Conservation (phyloP, 2,329 filamentous ascomycete genomes). For the Trichoderma atrobrunneum region DNA sequence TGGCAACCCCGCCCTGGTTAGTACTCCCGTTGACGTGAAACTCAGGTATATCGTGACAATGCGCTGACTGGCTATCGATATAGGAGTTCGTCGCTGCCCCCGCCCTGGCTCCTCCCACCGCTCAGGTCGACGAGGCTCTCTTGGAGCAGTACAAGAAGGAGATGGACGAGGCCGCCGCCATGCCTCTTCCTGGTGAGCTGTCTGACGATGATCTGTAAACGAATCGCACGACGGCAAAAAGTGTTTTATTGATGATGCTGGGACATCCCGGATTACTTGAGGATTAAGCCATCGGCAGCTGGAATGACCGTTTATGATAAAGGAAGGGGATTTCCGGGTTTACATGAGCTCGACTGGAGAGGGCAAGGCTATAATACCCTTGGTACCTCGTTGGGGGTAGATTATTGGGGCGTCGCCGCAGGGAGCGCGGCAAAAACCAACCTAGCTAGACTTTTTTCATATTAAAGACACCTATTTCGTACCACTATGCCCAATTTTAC, state of each 20-base stretch:
- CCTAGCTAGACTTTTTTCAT: constrained; percentile 38
- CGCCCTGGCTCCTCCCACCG: constrained; percentile 90
- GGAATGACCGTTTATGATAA: constrained; percentile 41
- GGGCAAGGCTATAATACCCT: constrained; percentile 32
- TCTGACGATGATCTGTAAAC: constrained; percentile 68
- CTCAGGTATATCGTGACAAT: not conserved
- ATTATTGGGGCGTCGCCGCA: constrained; percentile 34
- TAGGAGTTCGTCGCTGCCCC: constrained; percentile 96
- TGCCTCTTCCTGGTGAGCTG: constrained; percentile 93
- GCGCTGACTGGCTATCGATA: not conserved
- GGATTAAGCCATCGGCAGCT: constrained; percentile 25
- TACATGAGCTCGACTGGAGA: constrained; percentile 38
- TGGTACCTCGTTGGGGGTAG: constrained; percentile 32
- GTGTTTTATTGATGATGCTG: constrained; percentile 22
- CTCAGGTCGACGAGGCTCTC: constrained; percentile 79
- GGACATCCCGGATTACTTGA: constrained; percentile 12
- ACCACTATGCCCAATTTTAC: constrained; percentile 14
- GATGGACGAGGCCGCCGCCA: constrained; percentile 74
- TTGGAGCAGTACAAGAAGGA: constrained; percentile 82
- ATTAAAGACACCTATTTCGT: constrained; percentile 26
- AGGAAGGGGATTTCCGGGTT: constrained; percentile 33
- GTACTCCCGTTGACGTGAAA: not conserved
- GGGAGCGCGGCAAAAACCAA: constrained; percentile 27
- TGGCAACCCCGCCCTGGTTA: constrained; percentile 65
- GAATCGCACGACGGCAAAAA: constrained; percentile 30